Percentiles rank a stretch among this genome's conserved stretches.
Conservation (phyloP, 805 yeast genomes). For the Wickerhamiella kurtzmanii region DNA sequence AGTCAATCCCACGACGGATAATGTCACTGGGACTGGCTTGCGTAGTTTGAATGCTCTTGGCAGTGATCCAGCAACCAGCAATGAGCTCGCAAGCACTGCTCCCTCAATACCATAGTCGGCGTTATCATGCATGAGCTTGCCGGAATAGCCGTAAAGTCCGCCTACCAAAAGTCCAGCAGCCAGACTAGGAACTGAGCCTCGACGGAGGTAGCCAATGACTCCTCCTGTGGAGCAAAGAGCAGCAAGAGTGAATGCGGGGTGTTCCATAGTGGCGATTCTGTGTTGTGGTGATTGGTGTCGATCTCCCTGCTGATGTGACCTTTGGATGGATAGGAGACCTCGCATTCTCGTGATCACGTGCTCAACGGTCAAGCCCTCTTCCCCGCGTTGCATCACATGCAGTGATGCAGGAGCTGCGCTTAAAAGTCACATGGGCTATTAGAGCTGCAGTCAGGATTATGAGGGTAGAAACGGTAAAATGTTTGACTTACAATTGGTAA, state of each 20-base stretch:
- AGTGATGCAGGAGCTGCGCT: too few relatives aligned
- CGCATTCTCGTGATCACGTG: neutral
- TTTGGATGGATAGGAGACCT: neutral
- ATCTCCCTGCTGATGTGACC: neutral
- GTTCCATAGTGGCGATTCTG: slow-evolving; percentile 37
- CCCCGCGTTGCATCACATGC: neutral
- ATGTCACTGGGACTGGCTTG: slow-evolving; percentile 62
- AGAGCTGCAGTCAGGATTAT: too few relatives aligned
- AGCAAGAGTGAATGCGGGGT: slow-evolving; percentile 60
- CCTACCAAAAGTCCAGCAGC: slow-evolving; percentile 49
- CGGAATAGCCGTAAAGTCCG: slow-evolving; percentile 27
- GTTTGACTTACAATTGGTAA: too few relatives aligned
- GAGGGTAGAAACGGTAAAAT: too few relatives aligned
- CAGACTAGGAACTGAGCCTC: slow-evolving; percentile 67
- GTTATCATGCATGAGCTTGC: slow-evolving; percentile 59
- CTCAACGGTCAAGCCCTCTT: neutral
- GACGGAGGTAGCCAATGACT: slow-evolving; percentile 49
- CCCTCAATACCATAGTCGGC: slow-evolving; percentile 70
- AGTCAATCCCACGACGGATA: slow-evolving; percentile 49
- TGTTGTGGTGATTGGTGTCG: neutral
- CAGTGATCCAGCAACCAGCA: slow-evolving; percentile 59
- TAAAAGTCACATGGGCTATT: too few relatives aligned
- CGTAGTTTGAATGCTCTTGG: slow-evolving; percentile 49
- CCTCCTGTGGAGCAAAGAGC: slow-evolving; percentile 62
- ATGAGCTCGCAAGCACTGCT: slow-evolving; percentile 57